A percentile compares a stretch with the other conserved stretches of the same genome.
Evolutionary conservation across 1,139 yeast species (phyloP).

Genomic region (Petasospora rhodanensis): DNA sequence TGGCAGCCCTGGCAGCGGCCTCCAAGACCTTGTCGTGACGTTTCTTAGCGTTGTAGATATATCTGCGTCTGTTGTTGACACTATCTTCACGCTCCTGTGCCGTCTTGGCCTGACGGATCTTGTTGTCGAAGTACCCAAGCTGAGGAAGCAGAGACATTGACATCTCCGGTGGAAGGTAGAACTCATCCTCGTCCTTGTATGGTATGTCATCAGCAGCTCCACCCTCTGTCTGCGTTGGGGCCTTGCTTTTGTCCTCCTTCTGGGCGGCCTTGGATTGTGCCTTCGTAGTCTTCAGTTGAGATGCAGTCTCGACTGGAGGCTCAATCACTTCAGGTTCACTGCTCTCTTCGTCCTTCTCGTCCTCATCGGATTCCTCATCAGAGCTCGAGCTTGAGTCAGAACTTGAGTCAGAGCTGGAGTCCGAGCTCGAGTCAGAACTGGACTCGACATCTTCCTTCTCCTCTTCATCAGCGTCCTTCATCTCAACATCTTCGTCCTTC

Average conservation of each 20-base stretch:
- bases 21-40: conserved; percentile 11
- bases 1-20: conserved; percentile 7
- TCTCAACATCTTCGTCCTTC: background rate
- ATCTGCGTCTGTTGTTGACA: conserved; percentile 10
- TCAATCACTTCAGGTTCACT: conserved; percentile 2
- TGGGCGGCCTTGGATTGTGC: too few species aligned
- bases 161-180: too few species aligned
- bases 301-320: background rate
- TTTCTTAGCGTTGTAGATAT: conserved; percentile 15
- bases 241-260: too few species aligned
- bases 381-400: too few species aligned
- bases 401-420: background rate
- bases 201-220: too few species aligned
- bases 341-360: conserved; percentile 29
- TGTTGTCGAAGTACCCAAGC: conserved; percentile 3
- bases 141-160: too few species aligned
- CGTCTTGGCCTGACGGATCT: conserved; percentile 6
- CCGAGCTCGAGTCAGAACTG: background rate
- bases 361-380: conserved; percentile 16
- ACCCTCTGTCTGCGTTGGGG: too few species aligned
- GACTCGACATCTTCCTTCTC: background rate
- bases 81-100: conserved; percentile 1
- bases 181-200: too few species aligned
- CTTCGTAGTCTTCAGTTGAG: too few species aligned
- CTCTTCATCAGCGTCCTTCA: background rate